Evolutionary conservation across 2,329 filamentous ascomycete species (phyloP), one percentile per base, ranked within the genome.

Genomic region (Exophiala lecanii-corni): DNA sequence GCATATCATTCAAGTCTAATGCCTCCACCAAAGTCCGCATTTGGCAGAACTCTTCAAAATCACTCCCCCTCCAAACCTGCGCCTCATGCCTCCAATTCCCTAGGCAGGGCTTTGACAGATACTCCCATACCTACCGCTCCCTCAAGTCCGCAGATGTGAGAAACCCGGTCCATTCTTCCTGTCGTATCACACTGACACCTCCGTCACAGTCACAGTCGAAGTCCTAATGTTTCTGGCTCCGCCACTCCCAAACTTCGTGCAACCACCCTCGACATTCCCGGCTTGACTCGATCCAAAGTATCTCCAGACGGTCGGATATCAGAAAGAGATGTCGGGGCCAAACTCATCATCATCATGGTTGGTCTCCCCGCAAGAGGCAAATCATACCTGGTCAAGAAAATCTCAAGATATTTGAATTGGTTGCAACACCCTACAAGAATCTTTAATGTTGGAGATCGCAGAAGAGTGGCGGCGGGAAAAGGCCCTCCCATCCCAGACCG

Each of bases 301-400:
- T 98, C 92, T 2, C 92, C 92, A 6, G 92, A 98, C 65, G 92
- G 92, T 55, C 82, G 87, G 58, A 98, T 98, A 56, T 84, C 92
- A 42, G 82, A 91, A 61, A 79, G 91, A 59, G 92, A 98, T 75
- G 86, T 98, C 37, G 92, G 89, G 37, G 86, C 92, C 30, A 98
- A 98, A 73, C 74, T 98, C 50, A 88, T 97, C 61, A 94, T 98
- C 58, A 82, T 98, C 63, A 98, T 98, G 92, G 92, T 98, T 48
- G 92, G 92, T 51, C 71, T 98, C 57, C 92, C 92, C 2, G 92
- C 92, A 7, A 77, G 92, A 58, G 92, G 92, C 62, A 98, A 98
- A 70, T 96, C 89, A 42, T 98, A 98, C 68, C 94, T 98, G 59
- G 97, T 92, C 49, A 97, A 97, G 73, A 98, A 98, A 70, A 78